phyloP scores from a whole-genome alignment of 371 early-diverging fungal species.

The Rhizomucor miehei region DNA sequence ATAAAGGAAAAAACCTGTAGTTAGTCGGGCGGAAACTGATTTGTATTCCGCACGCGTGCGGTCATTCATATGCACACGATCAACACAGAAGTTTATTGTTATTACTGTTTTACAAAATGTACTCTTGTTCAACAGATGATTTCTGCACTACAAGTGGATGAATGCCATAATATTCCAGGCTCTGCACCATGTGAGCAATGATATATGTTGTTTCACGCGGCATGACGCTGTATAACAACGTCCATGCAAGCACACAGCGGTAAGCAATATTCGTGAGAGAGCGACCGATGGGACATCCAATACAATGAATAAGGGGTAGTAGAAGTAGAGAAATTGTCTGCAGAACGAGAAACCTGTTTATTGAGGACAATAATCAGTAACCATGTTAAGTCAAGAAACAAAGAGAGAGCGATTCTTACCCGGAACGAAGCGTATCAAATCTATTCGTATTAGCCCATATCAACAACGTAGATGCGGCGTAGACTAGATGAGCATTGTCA shows the following conservation, averaged over 20 bases:
- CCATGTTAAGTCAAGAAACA: background rate
- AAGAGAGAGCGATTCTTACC: conserved; percentile 12
- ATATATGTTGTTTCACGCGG: conserved; percentile 16
- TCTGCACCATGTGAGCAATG: conserved; percentile 5
- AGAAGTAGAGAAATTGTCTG: conserved; percentile 6
- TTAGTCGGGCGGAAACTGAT: too few relatives aligned
- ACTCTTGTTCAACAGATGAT: too few relatives aligned
- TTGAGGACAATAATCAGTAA: background rate
- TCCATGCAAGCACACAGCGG: conserved; percentile 19
- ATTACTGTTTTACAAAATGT: too few relatives aligned
- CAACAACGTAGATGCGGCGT: conserved; percentile 12
- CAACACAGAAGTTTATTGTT: too few relatives aligned
- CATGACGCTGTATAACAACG: conserved; percentile 16
- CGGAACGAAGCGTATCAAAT: conserved; percentile 17
- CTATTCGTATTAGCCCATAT: conserved; percentile 22
- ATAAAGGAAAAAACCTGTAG: too few relatives aligned
- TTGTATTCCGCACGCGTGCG: too few relatives aligned
- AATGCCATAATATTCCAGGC: background rate
- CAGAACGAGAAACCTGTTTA: background rate
- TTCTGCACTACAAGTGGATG: background rate
- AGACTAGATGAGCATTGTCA: conserved; percentile 6
- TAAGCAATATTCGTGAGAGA: conserved; percentile 9
- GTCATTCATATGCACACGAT: too few relatives aligned
- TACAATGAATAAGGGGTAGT: conserved; percentile 11
- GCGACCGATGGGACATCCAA: background rate